Percentiles rank a stretch among this genome's conserved stretches.
These are phyloP conservation scores for Xylaria sp. DNA, from an alignment of 2,329 filamentous ascomycete species.

Conservation along the genomic window DNA sequence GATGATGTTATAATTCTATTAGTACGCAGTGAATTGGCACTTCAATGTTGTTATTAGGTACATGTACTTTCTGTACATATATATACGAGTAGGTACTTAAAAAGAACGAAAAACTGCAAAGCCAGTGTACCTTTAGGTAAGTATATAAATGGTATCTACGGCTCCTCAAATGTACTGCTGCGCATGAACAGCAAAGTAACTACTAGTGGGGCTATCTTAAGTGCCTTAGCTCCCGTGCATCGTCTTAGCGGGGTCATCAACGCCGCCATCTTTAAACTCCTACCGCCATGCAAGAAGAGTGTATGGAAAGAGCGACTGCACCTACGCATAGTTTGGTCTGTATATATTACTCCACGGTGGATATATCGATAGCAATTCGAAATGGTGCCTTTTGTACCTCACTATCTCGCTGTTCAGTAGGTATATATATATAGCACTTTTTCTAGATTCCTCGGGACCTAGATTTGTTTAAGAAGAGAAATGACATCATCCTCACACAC, in stretches of 20 bases:
- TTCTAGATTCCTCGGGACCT: neutral
- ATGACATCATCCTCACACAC: conserved; percentile 23
- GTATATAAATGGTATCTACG: too few relatives aligned
- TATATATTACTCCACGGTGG: too few relatives aligned
- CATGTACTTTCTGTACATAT: neutral
- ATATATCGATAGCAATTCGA: too few relatives aligned
- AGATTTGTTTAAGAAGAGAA: neutral
- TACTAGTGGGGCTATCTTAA: too few relatives aligned
- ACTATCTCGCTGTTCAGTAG: neutral
- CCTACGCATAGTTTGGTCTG: neutral
- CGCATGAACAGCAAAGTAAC: too few relatives aligned
- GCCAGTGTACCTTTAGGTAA: too few relatives aligned
- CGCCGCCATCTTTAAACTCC: neutral
- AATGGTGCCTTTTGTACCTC: neutral
- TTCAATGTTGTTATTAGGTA: too few relatives aligned
- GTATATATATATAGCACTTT: neutral
- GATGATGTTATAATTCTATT: neutral
- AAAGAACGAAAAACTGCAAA: neutral
- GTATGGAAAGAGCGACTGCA: neutral
- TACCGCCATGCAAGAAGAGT: neutral
- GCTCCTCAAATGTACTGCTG: too few relatives aligned
- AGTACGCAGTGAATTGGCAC: too few relatives aligned
- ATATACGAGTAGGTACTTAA: too few relatives aligned
- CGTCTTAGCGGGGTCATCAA: neutral
- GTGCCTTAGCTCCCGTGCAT: neutral